phyloP scores from a whole-genome alignment of 2,329 filamentous ascomycete genomes.

The Chaetomium sp. region DNA sequence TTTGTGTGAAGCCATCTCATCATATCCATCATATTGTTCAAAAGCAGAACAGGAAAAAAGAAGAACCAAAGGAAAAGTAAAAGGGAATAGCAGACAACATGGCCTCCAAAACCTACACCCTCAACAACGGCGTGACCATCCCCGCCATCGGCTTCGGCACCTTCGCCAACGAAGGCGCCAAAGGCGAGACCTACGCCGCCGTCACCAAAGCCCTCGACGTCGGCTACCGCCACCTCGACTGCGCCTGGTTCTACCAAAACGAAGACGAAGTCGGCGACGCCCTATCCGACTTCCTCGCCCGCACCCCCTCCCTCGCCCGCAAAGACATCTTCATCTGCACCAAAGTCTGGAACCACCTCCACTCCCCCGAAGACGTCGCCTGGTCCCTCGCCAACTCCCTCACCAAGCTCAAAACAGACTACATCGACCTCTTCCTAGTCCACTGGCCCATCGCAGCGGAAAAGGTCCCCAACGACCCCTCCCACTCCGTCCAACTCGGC shows the following conservation, averaged over 20 bases:
- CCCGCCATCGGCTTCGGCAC: constrained; percentile 60
- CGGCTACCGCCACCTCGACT: constrained; percentile 62
- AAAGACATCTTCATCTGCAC: constrained; percentile 56
- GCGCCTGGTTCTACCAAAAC: constrained; percentile 65
- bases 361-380: constrained; percentile 52
- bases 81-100: constrained; percentile 5
- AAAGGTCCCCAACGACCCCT: constrained; percentile 31
- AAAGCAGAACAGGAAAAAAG: background rate
- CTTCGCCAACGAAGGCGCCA: constrained; percentile 58
- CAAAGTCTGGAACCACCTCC: constrained; percentile 65
- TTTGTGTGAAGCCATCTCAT: too few species aligned
- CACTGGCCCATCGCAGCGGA: constrained; percentile 43
- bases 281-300: constrained; percentile 40
- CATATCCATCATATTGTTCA: background rate
- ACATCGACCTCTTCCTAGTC: constrained; percentile 55
- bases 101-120: constrained; percentile 34
- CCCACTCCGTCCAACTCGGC: constrained; percentile 37
- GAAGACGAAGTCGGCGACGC: constrained; percentile 54
- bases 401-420: constrained; percentile 44
- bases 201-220: constrained; percentile 56
- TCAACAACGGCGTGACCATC: constrained; percentile 50
- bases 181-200: constrained; percentile 55
- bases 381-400: constrained; percentile 45
- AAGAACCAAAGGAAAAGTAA: background rate
- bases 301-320: constrained; percentile 40